These are phyloP conservation scores for Anisodus tanguticus DNA, from an alignment of 257 asterid species.

Conservation along the genomic window DNA sequence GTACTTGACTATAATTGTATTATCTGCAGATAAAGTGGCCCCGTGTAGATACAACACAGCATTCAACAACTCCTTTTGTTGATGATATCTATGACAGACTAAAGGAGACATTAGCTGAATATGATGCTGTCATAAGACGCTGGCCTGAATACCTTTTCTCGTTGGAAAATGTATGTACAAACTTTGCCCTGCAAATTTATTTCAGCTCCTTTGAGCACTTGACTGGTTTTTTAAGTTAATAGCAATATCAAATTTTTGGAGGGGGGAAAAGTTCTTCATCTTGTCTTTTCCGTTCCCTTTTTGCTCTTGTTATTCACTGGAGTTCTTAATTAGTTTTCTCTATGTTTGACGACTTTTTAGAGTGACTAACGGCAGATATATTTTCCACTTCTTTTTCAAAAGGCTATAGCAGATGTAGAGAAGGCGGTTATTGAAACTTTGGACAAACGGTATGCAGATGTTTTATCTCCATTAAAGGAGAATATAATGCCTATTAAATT, in stretches of 20 bases:
- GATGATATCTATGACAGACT: constrained; percentile 73
- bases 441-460: constrained; percentile 85
- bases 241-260: not conserved
- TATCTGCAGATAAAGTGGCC: constrained; percentile 66
- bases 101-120: constrained; percentile 77
- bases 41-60: constrained; percentile 49
- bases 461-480: constrained; percentile 81
- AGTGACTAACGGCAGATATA: not conserved
- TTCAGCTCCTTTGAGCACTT: constrained; percentile 2
- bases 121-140: constrained; percentile 76
- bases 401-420: constrained; percentile 94
- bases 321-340: not conserved
- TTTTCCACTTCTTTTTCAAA: constrained; percentile 18
- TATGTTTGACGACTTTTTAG: not conserved
- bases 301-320: not conserved
- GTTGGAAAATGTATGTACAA: constrained; percentile 68
- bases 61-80: constrained; percentile 67
- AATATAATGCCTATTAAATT: constrained; percentile 73
- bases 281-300: constrained; percentile 21
- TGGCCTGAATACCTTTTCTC: constrained; percentile 92
- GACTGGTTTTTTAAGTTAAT: not conserved
- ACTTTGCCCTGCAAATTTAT: not conserved
- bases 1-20: constrained; percentile 20
- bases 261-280: not conserved
- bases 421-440: constrained; percentile 79